These are phyloP conservation scores for Clarireedia hainanense DNA, from an alignment of 2,329 filamentous ascomycete species.

Conservation along the genomic window DNA sequence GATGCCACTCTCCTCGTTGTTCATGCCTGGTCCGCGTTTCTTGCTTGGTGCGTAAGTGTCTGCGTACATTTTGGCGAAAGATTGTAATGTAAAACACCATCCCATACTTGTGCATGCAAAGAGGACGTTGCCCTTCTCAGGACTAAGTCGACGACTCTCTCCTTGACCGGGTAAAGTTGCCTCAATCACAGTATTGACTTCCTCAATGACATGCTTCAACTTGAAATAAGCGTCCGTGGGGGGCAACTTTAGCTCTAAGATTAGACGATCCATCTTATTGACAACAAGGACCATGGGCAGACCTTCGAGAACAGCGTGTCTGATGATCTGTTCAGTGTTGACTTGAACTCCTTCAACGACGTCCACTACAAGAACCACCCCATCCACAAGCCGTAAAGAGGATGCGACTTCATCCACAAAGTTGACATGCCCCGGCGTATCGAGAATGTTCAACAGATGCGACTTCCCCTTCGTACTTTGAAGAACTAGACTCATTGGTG, in stretches of 20 bases:
- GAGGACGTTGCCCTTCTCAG: slow-evolving; percentile 96
- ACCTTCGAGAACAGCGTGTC: slow-evolving; percentile 84
- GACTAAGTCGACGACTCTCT: slow-evolving; percentile 73
- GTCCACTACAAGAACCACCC: slow-evolving; percentile 87
- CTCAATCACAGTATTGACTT: slow-evolving; percentile 94
- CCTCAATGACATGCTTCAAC: slow-evolving; percentile 95
- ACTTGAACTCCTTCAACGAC: slow-evolving; percentile 98
- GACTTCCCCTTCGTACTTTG: slow-evolving; percentile 88
- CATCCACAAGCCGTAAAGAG: slow-evolving; percentile 78
- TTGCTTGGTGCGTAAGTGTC: slow-evolving; percentile 56
- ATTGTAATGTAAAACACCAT: slow-evolving; percentile 93
- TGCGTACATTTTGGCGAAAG: slow-evolving; percentile 94
- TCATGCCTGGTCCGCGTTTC: slow-evolving; percentile 34
- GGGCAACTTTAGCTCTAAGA: slow-evolving; percentile 87
- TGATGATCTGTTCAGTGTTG: slow-evolving; percentile 96
- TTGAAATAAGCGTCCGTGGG: slow-evolving; percentile 98
- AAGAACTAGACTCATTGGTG: slow-evolving; percentile 89
- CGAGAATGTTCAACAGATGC: slow-evolving; percentile 87
- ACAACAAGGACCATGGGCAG: slow-evolving; percentile 83
- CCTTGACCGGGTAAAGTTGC: slow-evolving; percentile 76
- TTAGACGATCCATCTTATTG: slow-evolving; percentile 96
- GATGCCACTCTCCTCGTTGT: slow-evolving; percentile 38
- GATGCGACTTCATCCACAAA: slow-evolving; percentile 96
- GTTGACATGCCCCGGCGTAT: slow-evolving; percentile 96
- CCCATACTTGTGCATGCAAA: slow-evolving; percentile 91